phyloP scores from a whole-genome alignment of 1,284 basidiomycete species.

The Ceraceosorus bombacis region DNA sequence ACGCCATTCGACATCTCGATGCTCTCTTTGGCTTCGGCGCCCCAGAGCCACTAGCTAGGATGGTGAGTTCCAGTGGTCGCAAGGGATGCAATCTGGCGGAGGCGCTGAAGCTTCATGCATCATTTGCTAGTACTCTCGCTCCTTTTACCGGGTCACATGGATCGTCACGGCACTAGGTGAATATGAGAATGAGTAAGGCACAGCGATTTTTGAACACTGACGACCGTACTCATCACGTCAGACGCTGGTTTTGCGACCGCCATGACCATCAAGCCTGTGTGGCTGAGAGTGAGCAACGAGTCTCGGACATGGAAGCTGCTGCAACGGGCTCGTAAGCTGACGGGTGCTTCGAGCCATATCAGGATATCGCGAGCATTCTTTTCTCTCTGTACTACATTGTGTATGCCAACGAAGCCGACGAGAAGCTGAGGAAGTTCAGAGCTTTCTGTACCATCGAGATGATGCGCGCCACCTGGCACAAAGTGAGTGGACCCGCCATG shows the following conservation, averaged over 20 bases:
- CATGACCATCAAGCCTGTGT: slow-evolving; percentile 83
- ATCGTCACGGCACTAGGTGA: slow-evolving; percentile 66
- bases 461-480: slow-evolving; percentile 91
- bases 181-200: neutral
- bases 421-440: slow-evolving; percentile 75
- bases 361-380: slow-evolving; percentile 58
- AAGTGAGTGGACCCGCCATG: slow-evolving; percentile 44
- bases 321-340: too few species aligned
- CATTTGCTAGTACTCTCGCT: slow-evolving; percentile 61
- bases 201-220: neutral
- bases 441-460: slow-evolving; percentile 92
- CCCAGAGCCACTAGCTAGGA: slow-evolving; percentile 76
- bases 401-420: slow-evolving; percentile 81
- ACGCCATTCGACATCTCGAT: slow-evolving; percentile 77
- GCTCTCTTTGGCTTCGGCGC: slow-evolving; percentile 77
- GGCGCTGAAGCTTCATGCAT: neutral
- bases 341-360: too few species aligned
- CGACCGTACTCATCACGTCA: neutral
- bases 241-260: slow-evolving; percentile 92
- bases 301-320: too few species aligned
- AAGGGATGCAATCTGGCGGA: too few species aligned
- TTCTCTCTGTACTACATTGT: slow-evolving; percentile 89
- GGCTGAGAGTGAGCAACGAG: slow-evolving; percentile 56
- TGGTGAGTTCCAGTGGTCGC: slow-evolving; percentile 9
- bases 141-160: slow-evolving; percentile 96